Evolutionary conservation across 257 asterid species (phyloP).

Genomic region (Solanum peruvianum): DNA sequence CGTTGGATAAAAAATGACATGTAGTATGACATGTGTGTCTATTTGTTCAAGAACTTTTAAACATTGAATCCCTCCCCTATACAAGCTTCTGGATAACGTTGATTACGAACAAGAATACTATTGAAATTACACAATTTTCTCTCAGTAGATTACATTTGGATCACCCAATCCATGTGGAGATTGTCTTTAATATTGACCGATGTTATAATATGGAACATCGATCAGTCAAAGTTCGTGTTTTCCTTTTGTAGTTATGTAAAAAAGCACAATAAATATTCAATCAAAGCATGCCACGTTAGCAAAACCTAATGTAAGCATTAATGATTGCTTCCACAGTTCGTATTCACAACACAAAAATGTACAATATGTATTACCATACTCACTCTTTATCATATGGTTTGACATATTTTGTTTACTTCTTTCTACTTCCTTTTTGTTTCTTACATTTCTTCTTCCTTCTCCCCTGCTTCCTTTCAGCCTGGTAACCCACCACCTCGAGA

Average conservation of each 20-base stretch:
- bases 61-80: too few relatives aligned
- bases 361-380: not conserved
- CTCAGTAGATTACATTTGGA: too few relatives aligned
- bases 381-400: not conserved
- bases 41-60: too few relatives aligned
- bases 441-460: slow-evolving; percentile 7
- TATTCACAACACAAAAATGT: not conserved
- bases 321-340: accelerated
- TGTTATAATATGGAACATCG: not conserved
- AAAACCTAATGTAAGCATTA: not conserved
- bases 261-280: not conserved
- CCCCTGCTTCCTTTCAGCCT: not conserved
- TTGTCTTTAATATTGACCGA: not conserved
- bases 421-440: not conserved
- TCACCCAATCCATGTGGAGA: too few relatives aligned
- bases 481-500: not conserved
- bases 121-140: too few relatives aligned
- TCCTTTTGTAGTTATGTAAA: not conserved
- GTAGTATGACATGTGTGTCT: too few relatives aligned
- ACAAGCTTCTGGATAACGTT: too few relatives aligned
- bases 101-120: too few relatives aligned
- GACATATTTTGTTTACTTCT: not conserved
- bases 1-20: too few relatives aligned
- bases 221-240: not conserved
- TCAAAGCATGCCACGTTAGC: not conserved